Evolutionary conservation across 108 stramenopile genomes (phyloP), one percentile per base, ranked within the genome.

Genomic region (Thalassiosira profunda): DNA sequence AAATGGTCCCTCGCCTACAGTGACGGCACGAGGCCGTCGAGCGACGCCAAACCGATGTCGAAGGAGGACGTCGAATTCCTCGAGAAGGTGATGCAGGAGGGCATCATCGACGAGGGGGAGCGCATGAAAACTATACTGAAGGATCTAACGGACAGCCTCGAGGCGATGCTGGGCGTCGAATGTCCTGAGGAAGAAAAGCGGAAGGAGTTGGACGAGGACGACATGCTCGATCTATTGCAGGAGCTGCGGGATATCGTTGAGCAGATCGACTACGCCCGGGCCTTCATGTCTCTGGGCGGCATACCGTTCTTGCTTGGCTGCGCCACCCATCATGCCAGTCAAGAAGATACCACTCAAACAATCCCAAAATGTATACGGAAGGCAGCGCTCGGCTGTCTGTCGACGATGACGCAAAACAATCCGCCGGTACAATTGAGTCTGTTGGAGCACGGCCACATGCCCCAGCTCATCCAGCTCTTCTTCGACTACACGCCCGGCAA

Each of bases 221-320:
- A 84, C 5, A 63, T 89, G 53, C 67, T 87, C 23, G 88, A 89
- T 2, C 63, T 90, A 23, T 65, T 95, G 21, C 83, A 88, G 45
- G 94, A 95, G 70, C 66, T 95, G 14, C 83, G 89, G 31, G 94
- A 95, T 60, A 89, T 95, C 67, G 94, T 95, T 31, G 94, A 95
- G 61, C 94, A 95, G 70, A 92, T 95, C 46, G 94, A 95, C 61
- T 95, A 82, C 58, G 94, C 94, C 5, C 77, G 85, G 4, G 85
- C 89, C 18, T 95, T 92, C 63, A 66, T 69, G 49, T 64, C 86
- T 23, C 73, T 95, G 73, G 84, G 90, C 18, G 94, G 91, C 12
- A 52, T 89, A 35, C 76, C 76, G 7, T 95, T 91, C 43, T 65
- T 95, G 42, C 45, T 95, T 29, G 91, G 91, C 46, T 83, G 85